Conservation (phyloP, 106 monocot species). For the Dendrobium chrysotoxum region DNA sequence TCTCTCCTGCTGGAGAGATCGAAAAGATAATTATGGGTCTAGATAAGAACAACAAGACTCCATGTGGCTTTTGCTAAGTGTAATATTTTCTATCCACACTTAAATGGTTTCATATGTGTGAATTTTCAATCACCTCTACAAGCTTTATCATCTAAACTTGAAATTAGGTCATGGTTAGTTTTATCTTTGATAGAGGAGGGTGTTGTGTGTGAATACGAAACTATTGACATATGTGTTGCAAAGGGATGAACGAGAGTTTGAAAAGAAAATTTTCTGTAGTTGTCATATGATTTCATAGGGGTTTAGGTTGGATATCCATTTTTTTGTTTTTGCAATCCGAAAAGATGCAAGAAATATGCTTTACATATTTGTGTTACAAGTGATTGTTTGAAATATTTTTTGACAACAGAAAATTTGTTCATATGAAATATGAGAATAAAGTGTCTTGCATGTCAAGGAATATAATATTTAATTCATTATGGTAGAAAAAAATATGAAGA, state of each 20-base stretch:
- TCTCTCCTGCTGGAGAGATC: conserved; percentile 91
- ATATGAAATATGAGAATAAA: not conserved
- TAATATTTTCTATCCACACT: conserved; percentile 19
- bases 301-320: not conserved
- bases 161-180: not conserved
- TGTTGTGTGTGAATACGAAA: not conserved
- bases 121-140: not conserved
- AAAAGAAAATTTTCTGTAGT: not conserved
- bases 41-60: conserved; percentile 92
- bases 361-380: not conserved
- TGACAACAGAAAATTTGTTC: not conserved
- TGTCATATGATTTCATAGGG: not conserved
- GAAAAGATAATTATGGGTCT: conserved; percentile 98
- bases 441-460: not conserved
- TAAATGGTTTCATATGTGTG: not conserved
- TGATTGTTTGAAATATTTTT: not conserved
- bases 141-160: not conserved
- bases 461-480: not conserved
- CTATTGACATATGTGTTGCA: not conserved
- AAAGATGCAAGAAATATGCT: not conserved
- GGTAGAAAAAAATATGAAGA: not conserved
- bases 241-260: not conserved
- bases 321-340: not conserved
- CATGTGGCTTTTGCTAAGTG: conserved; percentile 98
- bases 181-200: not conserved